Conservation (phyloP, 805 yeast species). For the Nakazawaea wyomingensis region DNA sequence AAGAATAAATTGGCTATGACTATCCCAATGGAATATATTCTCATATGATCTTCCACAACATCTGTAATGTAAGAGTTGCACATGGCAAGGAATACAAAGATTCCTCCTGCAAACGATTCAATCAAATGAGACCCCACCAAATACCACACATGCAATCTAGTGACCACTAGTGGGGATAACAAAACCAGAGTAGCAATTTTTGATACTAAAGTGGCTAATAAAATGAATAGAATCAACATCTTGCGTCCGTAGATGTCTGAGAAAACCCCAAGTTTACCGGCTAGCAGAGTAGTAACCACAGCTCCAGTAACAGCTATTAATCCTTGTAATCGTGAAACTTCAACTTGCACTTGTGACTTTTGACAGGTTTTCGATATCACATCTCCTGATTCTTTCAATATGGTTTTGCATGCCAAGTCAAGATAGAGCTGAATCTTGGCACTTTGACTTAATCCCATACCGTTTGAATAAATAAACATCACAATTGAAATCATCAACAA, state of each 20-base stretch:
- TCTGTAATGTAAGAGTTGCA: slow-evolving; percentile 71
- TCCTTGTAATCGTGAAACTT: slow-evolving; percentile 46
- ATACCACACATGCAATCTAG: slow-evolving; percentile 25
- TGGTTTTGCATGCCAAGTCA: slow-evolving; percentile 8
- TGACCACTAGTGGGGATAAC: slow-evolving; percentile 19
- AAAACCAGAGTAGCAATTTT: slow-evolving; percentile 15
- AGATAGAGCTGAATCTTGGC: slow-evolving; percentile 9
- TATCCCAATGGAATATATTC: slow-evolving; percentile 56
- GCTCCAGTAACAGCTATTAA: slow-evolving; percentile 36
- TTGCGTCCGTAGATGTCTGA: slow-evolving; percentile 65
- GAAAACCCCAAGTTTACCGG: slow-evolving; percentile 57
- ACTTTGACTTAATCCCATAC: slow-evolving; percentile 8
- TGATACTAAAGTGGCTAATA: slow-evolving; percentile 15
- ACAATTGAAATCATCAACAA: slow-evolving; percentile 30
- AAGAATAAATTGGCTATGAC: slow-evolving; percentile 53
- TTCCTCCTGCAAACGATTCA: slow-evolving; percentile 58
- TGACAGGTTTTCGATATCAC: slow-evolving; percentile 24
- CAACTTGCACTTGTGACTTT: slow-evolving; percentile 34
- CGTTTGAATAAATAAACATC: slow-evolving; percentile 5
- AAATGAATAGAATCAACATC: slow-evolving; percentile 33
- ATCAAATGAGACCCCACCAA: slow-evolving; percentile 41
- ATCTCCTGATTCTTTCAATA: background rate
- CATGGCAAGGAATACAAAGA: slow-evolving; percentile 48
- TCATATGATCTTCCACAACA: slow-evolving; percentile 54
- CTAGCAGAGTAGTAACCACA: slow-evolving; percentile 41